Percentiles rank a stretch among this genome's conserved stretches.
phyloP scores from a whole-genome alignment of 257 asterid species.

The Nicotiana noctiflora region DNA sequence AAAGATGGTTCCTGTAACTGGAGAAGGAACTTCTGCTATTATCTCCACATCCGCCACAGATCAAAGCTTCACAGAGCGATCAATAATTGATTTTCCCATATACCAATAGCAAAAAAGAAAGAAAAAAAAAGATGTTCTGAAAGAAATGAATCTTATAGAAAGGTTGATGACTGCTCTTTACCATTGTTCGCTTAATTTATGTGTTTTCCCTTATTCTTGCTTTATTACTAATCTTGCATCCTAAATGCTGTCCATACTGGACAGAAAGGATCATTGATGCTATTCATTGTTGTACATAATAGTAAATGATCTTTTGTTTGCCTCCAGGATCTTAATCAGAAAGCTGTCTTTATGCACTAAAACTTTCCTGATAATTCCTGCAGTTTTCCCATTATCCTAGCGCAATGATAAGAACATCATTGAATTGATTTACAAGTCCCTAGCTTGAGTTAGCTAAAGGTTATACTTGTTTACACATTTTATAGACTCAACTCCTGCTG shows the following conservation, averaged over 20 bases:
- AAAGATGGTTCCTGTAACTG: conserved; percentile 43
- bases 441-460: neutral
- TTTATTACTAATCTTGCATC: neutral
- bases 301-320: neutral
- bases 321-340: neutral
- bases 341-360: neutral
- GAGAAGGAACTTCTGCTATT: conserved; percentile 44
- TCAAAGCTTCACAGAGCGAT: conserved; percentile 8
- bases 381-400: neutral
- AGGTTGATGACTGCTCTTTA: conserved; percentile 36
- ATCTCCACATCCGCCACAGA: conserved; percentile 21
- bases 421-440: no score
- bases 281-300: conserved; percentile 5
- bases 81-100: conserved; percentile 9
- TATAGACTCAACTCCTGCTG: neutral
- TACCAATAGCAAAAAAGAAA: conserved; percentile 8
- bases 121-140: neutral
- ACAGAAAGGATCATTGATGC: neutral
- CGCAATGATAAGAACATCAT: neutral
- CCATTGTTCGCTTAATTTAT: conserved; percentile 27
- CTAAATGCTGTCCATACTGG: neutral
- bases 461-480: neutral
- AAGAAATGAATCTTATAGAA: neutral
- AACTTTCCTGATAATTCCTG: neutral
- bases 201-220: neutral